A percentile compares a stretch with the other conserved stretches of the same genome.
Conservation (phyloP, 108 stramenopile genomes). For the Cyclotella distinguenda region DNA sequence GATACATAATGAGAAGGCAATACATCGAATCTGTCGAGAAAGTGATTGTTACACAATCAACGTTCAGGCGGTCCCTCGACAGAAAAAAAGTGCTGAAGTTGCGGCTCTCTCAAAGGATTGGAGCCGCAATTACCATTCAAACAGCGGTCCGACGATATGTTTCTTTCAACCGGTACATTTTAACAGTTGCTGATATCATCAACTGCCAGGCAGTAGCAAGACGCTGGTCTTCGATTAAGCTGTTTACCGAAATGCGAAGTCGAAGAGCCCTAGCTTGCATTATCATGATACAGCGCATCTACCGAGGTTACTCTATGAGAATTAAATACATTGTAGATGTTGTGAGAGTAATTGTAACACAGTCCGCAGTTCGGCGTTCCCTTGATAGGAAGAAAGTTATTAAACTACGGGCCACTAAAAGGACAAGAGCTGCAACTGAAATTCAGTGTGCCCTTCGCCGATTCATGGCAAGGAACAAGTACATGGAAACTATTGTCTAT, state of each 20-base stretch:
- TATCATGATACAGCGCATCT: background rate
- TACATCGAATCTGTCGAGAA: background rate
- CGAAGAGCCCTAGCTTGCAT: too few relatives aligned
- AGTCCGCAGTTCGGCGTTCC: background rate
- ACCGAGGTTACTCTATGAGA: conserved; percentile 2
- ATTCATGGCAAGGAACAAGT: background rate
- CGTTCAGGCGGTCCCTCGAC: background rate
- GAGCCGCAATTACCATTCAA: conserved; percentile 9
- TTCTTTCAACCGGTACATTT: conserved; percentile 3
- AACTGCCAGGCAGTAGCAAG: conserved; percentile 3
- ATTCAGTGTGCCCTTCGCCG: conserved; percentile 9
- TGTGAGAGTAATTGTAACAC: background rate
- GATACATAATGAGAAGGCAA: background rate
- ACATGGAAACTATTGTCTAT: background rate
- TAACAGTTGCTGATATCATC: background rate
- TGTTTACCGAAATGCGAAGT: too few relatives aligned
- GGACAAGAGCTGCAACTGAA: background rate
- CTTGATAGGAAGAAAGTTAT: background rate
- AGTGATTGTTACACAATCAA: background rate
- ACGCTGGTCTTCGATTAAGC: background rate
- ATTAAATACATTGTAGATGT: background rate
- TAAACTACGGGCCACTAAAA: background rate
- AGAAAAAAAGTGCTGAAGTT: background rate
- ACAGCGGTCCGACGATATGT: background rate
- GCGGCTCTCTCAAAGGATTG: background rate